A percentile compares a stretch with the other conserved stretches of the same genome.
These are phyloP conservation scores for Miscanthus sacchariflorus DNA, from an alignment of 202 grass and related monocot genomes.

Conservation along the genomic window DNA sequence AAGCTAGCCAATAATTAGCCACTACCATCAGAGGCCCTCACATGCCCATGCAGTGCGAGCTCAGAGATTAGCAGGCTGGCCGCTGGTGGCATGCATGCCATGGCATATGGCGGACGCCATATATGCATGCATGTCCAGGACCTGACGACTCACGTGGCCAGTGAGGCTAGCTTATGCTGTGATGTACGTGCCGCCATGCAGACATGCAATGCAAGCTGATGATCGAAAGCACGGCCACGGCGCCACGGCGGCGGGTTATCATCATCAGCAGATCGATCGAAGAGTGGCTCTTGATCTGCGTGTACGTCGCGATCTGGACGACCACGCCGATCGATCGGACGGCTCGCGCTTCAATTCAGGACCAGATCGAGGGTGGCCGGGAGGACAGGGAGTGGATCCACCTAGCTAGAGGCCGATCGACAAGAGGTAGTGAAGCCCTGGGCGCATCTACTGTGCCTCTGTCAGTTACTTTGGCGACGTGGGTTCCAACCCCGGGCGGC, in stretches of 20 bases:
- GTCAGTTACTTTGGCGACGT: conserved; percentile 18
- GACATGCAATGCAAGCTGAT: no score
- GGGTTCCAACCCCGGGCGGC: not conserved
- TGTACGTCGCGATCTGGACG: not conserved
- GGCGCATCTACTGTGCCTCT: conserved; percentile 30
- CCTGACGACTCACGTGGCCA: not conserved
- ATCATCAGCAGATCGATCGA: not conserved
- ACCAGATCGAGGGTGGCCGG: no score
- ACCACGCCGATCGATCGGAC: not conserved
- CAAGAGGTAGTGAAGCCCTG: conserved; percentile 38
- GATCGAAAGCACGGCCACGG: no score
- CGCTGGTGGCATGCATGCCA: not conserved
- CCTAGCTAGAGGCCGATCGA: not conserved
- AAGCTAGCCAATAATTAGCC: conserved; percentile 10
- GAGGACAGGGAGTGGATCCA: not conserved
- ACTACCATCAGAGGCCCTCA: conserved; percentile 7
- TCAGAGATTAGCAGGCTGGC: not conserved
- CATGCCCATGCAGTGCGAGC: conserved; percentile 39
- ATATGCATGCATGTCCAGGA: not conserved
- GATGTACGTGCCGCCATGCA: not conserved
- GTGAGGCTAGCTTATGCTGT: not conserved
- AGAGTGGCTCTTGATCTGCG: not conserved
- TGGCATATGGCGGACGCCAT: not conserved
- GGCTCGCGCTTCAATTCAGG: not conserved
- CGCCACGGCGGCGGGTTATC: no score